phyloP scores from a whole-genome alignment of 2,329 filamentous ascomycete genomes.

The Trichoderma sp. region DNA sequence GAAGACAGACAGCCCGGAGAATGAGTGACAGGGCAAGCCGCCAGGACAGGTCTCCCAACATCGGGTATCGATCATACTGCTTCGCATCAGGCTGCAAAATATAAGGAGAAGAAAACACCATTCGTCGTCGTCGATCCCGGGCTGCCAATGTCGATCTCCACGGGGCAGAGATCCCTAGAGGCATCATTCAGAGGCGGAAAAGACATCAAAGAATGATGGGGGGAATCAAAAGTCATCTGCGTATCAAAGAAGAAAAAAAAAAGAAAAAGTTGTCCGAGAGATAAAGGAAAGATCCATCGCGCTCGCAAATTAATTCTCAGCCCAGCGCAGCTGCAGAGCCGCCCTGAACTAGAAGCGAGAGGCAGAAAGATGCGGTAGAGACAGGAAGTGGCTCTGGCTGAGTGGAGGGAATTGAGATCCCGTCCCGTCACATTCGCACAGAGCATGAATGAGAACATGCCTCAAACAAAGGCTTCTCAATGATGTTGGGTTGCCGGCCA shows the following conservation, averaged over 20 bases:
- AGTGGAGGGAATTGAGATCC: background rate
- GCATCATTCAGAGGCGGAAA: slow-evolving; percentile 25
- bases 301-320: slow-evolving; percentile 3
- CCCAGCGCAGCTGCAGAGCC: background rate
- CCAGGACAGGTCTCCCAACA: slow-evolving; percentile 9
- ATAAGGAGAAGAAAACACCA: slow-evolving; percentile 10
- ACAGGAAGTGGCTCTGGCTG: background rate
- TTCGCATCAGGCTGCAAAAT: slow-evolving; percentile 21
- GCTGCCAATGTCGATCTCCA: background rate
- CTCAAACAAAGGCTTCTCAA: slow-evolving; percentile 9
- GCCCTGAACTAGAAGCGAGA: background rate
- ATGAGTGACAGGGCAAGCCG: background rate
- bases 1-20: background rate
- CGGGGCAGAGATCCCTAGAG: background rate
- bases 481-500: background rate
- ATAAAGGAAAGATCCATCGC: slow-evolving; percentile 1
- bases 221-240: slow-evolving; percentile 28
- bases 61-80: slow-evolving; percentile 26
- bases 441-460: background rate
- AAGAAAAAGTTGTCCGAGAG: slow-evolving; percentile 8
- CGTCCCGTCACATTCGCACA: background rate
- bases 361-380: slow-evolving; percentile 11
- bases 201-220: slow-evolving; percentile 33
- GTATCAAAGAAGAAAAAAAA: slow-evolving; percentile 10
- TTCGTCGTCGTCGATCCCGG: slow-evolving; percentile 9